Evolutionary conservation across 73 alveolate genomes (phyloP), one percentile per base, ranked within the genome.

Genomic region (Diophrys sp.): DNA sequence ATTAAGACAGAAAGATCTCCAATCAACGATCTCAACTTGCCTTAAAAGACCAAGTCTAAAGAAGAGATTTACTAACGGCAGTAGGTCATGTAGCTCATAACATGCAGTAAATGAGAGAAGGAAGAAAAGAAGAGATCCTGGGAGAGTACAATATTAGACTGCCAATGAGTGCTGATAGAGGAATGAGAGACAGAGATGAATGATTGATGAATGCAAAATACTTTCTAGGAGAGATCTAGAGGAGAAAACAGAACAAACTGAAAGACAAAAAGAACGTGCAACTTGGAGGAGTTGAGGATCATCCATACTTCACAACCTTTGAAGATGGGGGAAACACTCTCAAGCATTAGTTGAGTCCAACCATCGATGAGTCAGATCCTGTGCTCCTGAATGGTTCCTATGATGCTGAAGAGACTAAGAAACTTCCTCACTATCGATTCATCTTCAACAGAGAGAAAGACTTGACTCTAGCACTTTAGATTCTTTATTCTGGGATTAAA

Each of bases 271-370:
- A 5, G 1, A 68, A 68, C 54, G 75, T 68, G 2, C 5, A 68
- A 31, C 56, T 68, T 14, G 75, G 75, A 68, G 75, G 75, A 18
- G 25, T 25, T 2, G 75, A 68, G 75, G 31, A 25, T 68, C 54
- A 2, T 24, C 54, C 25, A 2, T 68, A 25, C 75, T 68, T 25
- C 75, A 2, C 56, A 1, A 68, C 54, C 55, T 68, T 68, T 31
- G 54, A 25, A 18, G 75, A 68, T 5, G 29, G 25, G 18, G 55
- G 56, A 2, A 31, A 11, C 29, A 55, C 5, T n/a, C 27, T 23
- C 2, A 1, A 29, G 26, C 54, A 68, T 29, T 2, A 23, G 44
- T 24, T 5, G 24, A 11, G n/a, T 11, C n/a, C 62, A 11, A 18
- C 5, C 62, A 24, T 68, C 2, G 34, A 68, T 26, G 5, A 31